phyloP scores from a whole-genome alignment of 2,329 filamentous ascomycete genomes.

The Lachnellula hyalina region DNA sequence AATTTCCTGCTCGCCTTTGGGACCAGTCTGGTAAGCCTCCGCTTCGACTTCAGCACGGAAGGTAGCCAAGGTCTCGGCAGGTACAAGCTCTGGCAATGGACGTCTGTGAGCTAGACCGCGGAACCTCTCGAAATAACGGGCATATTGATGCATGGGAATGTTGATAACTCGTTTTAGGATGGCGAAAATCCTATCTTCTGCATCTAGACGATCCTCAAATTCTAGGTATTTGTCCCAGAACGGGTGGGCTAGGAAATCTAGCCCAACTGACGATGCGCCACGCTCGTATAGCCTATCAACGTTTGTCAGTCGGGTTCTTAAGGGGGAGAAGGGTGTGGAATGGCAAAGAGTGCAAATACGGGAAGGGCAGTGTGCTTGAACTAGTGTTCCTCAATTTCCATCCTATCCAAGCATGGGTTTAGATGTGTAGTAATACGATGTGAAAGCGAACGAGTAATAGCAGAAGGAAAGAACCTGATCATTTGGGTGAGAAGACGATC shows the following conservation, averaged over 20 bases:
- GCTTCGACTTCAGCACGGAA: constrained; percentile 68
- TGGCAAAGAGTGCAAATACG: constrained; percentile 57
- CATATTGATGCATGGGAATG: constrained; percentile 94
- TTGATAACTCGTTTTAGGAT: constrained; percentile 78
- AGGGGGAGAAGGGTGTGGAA: constrained; percentile 22
- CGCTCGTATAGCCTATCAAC: constrained; percentile 79
- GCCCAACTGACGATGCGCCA: constrained; percentile 74
- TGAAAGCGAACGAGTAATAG: constrained; percentile 41
- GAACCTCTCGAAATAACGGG: constrained; percentile 89
- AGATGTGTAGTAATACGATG: constrained; percentile 33
- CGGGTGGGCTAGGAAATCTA: constrained; percentile 56
- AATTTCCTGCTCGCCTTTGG: constrained; percentile 68
- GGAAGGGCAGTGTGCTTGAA: constrained; percentile 49
- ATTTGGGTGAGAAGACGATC: constrained; percentile 60
- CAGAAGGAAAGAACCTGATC: constrained; percentile 55
- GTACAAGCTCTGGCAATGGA: constrained; percentile 67
- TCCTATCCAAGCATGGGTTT: constrained; percentile 34
- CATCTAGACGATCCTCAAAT: constrained; percentile 87
- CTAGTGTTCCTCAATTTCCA: constrained; percentile 44
- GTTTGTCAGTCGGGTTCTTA: constrained; percentile 19
- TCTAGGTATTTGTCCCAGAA: constrained; percentile 99
- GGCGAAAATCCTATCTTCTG: constrained; percentile 76
- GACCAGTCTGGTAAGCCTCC: constrained; percentile 49
- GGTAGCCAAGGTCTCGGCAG: constrained; percentile 60
- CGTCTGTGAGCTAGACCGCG: constrained; percentile 67